A percentile compares a stretch with the other conserved stretches of the same genome.
Evolutionary conservation across 2,329 filamentous ascomycete genomes (phyloP).

Genomic region (Dothiorella sarmentorum): DNA sequence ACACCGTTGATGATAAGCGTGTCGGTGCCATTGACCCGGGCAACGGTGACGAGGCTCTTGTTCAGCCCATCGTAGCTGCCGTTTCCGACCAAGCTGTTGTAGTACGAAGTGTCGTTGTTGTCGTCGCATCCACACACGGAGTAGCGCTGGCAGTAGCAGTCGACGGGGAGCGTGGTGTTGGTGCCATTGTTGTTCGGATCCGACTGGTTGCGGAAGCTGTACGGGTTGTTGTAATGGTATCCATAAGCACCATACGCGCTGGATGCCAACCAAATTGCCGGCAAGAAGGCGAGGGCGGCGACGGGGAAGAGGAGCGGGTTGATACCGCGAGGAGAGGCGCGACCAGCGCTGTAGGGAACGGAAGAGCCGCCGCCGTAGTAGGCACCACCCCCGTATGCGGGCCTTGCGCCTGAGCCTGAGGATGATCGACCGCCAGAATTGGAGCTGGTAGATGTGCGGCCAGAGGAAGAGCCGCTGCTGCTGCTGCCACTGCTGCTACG

Average conservation of each 20-base stretch:
- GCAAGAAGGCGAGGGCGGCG: constrained; percentile 55
- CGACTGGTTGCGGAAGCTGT: constrained; percentile 48
- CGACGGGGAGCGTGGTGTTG: constrained; percentile 60
- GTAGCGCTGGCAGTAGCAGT: constrained; percentile 59
- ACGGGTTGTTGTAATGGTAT: constrained; percentile 58
- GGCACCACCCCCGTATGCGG: constrained; percentile 57
- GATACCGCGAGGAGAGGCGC: constrained; percentile 46
- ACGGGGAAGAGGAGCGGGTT: constrained; percentile 49
- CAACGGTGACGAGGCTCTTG: constrained; percentile 60
- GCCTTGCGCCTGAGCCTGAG: constrained; percentile 56
- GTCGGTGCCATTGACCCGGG: constrained; percentile 58
- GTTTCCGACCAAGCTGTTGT: constrained; percentile 57
- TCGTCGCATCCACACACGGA: constrained; percentile 66
- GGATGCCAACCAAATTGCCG: constrained; percentile 56
- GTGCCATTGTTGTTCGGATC: constrained; percentile 42
- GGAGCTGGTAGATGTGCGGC: constrained; percentile 28
- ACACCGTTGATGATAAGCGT: constrained; percentile 74
- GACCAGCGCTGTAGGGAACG: constrained; percentile 60
- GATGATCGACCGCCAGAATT: constrained; percentile 45
- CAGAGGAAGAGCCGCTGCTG: constrained; percentile 20
- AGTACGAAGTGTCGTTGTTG: constrained; percentile 55
- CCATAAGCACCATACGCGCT: constrained; percentile 55
- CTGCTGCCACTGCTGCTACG: constrained; percentile 13
- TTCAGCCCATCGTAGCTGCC: constrained; percentile 58
- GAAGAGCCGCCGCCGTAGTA: constrained; percentile 63